Base-by-base conservation (phyloP, 345 rosid species). In the Populus deltoides region DNA sequence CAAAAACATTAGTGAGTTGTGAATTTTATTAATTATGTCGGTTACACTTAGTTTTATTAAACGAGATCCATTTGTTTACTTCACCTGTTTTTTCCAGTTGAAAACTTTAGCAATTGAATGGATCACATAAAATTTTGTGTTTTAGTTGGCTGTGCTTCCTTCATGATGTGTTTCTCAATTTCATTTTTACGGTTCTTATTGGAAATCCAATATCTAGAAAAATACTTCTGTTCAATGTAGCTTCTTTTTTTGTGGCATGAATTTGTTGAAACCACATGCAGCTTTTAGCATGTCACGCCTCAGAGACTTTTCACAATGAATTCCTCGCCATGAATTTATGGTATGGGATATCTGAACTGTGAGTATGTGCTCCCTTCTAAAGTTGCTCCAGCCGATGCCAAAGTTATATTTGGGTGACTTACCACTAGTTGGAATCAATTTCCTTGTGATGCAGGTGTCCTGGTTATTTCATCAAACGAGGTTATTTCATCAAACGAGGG, bases 21-120 rank as follows among this genome's bases (percentile, higher is more conserved):
- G 81, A 77, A 88, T 90, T 84, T 86, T 78, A 55, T 77, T 78
- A 45, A 73, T 81, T 75, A 78, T 82, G 90, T 78, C 83, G 83
- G 62, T 77, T 84, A 85, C 83, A 73, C 79, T 79, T 82, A 79
- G 83, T 81, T 77, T 78, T 71, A 83, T 85, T 71, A 61, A 75
- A 75, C 51, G 51, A 75, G 68, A 77, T 76, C 76, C 57, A 72
- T 81, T 72, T 86, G 70, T 81, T 66, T 78, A 72, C 62, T 77
- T 76, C 73, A 10, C 59, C 51, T 47, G 77, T 72, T 76, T 72
- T 69, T 61, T 43, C 55, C 77, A 72, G 73, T 73, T 53, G 69
- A 85, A 68, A 71, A 78, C 83, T 36, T 65, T 53, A 85, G 85
- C 80, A 81, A 78, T 69, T 76, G 77, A 78, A 77, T 78, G 80